Evolutionary conservation across 129 eudicot genomes (phyloP).

Genomic region (Glebionis coronaria): DNA sequence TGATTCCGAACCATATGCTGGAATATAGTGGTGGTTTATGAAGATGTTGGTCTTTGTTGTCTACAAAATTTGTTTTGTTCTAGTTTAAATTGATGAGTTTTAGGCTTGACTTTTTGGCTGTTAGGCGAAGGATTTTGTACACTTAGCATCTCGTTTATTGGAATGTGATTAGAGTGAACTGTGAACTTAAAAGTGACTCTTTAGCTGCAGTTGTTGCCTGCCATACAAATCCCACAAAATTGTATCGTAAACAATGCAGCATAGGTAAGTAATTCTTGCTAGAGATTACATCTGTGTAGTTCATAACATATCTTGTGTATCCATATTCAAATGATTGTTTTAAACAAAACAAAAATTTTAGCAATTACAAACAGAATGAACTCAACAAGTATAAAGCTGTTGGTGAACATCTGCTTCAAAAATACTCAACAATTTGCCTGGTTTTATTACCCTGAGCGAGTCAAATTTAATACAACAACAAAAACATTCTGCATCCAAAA

Average conservation of each 20-base stretch:
- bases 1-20: slow-evolving; percentile 13
- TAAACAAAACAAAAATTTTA: not conserved
- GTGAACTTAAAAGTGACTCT: slow-evolving; percentile 12
- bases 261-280: no score
- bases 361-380: not conserved
- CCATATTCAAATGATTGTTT: not conserved
- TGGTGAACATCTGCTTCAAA: not conserved
- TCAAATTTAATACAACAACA: slow-evolving; percentile 2
- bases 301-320: not conserved
- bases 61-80: slow-evolving; percentile 14
- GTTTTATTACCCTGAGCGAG: not conserved
- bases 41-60: slow-evolving; percentile 24
- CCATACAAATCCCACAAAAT: no score
- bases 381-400: not conserved
- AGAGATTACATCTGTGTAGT: no score
- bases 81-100: slow-evolving; percentile 2
- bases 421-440: not conserved
- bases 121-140: slow-evolving; percentile 5
- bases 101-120: slow-evolving; percentile 1
- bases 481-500: not conserved
- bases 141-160: slow-evolving; percentile 16
- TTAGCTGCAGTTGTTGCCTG: not conserved
- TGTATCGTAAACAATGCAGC: no score
- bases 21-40: slow-evolving; percentile 14
- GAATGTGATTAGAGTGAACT: slow-evolving; percentile 12